Conservation (phyloP, 352 stramenopile genomes). For the Pythium coloratum region DNA sequence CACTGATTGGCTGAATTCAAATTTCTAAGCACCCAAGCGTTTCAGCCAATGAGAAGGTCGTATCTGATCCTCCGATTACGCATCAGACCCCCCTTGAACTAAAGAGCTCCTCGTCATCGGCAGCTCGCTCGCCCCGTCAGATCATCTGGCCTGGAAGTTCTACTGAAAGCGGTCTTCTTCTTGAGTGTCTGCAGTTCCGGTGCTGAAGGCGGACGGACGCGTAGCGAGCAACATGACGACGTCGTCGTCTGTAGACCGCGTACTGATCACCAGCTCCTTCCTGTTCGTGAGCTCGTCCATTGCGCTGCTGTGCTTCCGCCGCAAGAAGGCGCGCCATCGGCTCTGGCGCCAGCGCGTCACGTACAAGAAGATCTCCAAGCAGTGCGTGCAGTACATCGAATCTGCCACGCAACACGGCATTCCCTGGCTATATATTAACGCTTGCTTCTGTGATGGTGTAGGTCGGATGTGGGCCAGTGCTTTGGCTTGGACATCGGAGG, state of each 20-base stretch:
- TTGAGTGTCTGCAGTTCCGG: slow-evolving; percentile 1
- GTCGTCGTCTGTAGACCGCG: slow-evolving; percentile 29
- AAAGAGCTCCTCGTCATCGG: slow-evolving; percentile 17
- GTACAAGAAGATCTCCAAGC: slow-evolving; percentile 87
- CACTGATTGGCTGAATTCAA: slow-evolving; percentile 1
- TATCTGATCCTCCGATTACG: slow-evolving; percentile 1
- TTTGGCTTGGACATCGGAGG: slow-evolving; percentile 90
- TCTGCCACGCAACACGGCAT: background rate
- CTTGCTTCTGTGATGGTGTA: slow-evolving; percentile 22
- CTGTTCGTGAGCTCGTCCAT: slow-evolving; percentile 73
- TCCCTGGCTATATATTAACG: background rate
- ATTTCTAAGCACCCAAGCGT: background rate
- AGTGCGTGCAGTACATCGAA: slow-evolving; percentile 33
- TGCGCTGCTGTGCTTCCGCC: slow-evolving; percentile 58
- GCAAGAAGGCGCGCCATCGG: slow-evolving; percentile 66
- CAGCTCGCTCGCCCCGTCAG: slow-evolving; percentile 2
- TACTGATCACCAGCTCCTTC: slow-evolving; percentile 60
- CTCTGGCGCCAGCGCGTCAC: slow-evolving; percentile 73
- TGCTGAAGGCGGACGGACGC: background rate
- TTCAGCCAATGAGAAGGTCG: background rate
- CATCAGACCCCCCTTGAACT: background rate
- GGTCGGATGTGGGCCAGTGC: slow-evolving; percentile 80
- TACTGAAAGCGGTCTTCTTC: too few relatives aligned
- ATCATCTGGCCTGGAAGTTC: background rate
- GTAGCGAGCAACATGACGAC: slow-evolving; percentile 1